Base-by-base conservation (phyloP, 2,329 filamentous ascomycete species). In the Ramularia collo-cygni region DNA sequence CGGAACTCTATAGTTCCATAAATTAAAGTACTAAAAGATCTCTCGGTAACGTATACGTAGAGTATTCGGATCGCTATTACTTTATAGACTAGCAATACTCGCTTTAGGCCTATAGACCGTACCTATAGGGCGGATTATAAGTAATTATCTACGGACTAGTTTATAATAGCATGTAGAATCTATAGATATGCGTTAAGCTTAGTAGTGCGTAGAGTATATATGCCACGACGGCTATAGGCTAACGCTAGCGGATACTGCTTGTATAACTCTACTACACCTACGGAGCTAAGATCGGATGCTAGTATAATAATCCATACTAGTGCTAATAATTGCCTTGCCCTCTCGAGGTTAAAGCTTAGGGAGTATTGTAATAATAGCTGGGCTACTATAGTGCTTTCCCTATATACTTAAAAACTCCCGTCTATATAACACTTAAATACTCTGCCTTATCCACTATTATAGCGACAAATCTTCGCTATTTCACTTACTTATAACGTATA, bases 211-310 rank as follows among this genome's bases (percentile, higher is more conserved):
- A 36, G 31, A 40, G 43, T 40, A 46, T 41, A 37, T 44, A 33
- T 43, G 43, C 40, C 32, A 43, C 28, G 43, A 43, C 44, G 40
- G 34, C 37, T 48, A 41, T 43, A 48, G 45, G 43, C 43, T 42
- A 45, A 41, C 47, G 42, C 46, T 45, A 45, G 41, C 28, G 38
- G 41, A 38, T 45, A 40, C 42, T 42, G 47, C 47, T 36, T 48
- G 21, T 6, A 6, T 24, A 45, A 50, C 47, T 50, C 44, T 47
- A 38, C 41, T 47, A 37, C 44, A 44, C 38, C 40, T 40, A 38
- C 40, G 30, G 31, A 38, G 35, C 47, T 42, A 36, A 44, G 44
- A 44, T 51, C n/a, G 36, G 40, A 33, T 44, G 43, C 45, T 44
- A 41, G 43, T 46, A 42, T 46, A 38, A 32, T 38, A 35, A 34